Evolutionary conservation across 768 basidiomycete genomes (phyloP), one percentile per base, ranked within the genome.

Genomic region (Ramaria rubella): DNA sequence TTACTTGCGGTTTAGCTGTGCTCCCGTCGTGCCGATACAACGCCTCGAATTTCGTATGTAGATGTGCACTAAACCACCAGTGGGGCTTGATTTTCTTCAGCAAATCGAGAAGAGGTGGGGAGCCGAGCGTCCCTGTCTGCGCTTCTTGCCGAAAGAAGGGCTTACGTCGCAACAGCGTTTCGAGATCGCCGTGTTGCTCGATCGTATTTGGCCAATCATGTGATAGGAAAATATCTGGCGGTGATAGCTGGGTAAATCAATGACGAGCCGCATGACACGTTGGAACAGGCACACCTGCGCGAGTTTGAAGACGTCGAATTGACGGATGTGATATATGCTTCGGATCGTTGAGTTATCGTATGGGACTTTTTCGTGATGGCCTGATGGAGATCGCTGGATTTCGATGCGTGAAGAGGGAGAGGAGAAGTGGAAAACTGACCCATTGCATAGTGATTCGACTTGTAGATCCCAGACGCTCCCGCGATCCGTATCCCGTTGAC

Each of bases 191-290:
- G 60, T 93, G 77, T 8, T 83, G 81, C 58, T 88, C 92, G 53
- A 99, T 94, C 1, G 77, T 77, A 40, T 81, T 78, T 0, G 96
- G 96, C 96, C 95, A 99, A 70, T 98, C 96, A 67, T 99, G 95
- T 2, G 94, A 97, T 33, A 98, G 77, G 74, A 97, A 90, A 26
- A 98, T 79, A 27, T 83, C 71, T 5, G 85, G 79, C 9, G 77
- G 74, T 4, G 83, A 76, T 34, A 87, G 74, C 87, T 78, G 56
- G 27, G 31, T 57, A 24, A 11, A 29, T 40, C 15, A 12, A 31
- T 26, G 44, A 34, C 30, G 8, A 1, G 49, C 56, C 1, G 21
- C 17, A 1, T 5, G 29, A 43, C 11, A 11, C 45, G 53, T 38
- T 4, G 55, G n/a, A 11, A 7, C 27, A 1, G 19, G 58, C 68